phyloP scores from a whole-genome alignment of 768 basidiomycete genomes.

The Suillus subaureus region DNA sequence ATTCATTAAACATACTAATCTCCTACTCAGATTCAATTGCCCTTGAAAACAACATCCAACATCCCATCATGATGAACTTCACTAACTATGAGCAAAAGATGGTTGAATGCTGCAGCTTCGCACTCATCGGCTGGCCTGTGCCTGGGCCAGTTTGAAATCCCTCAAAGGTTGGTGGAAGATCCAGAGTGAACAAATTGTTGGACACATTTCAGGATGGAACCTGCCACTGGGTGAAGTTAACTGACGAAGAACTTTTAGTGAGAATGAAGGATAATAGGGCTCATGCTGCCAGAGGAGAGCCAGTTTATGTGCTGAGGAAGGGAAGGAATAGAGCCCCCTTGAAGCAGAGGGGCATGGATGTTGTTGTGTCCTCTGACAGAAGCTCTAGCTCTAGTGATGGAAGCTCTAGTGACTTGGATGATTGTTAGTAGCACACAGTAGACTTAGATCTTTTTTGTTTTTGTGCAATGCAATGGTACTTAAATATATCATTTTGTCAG shows the following conservation, averaged over 20 bases:
- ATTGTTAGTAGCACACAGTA: too few species aligned
- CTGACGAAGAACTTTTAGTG: background rate
- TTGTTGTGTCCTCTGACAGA: background rate
- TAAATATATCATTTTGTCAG: too few species aligned
- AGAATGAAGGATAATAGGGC: background rate
- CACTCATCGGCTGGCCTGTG: background rate
- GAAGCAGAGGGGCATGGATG: background rate
- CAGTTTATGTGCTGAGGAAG: background rate
- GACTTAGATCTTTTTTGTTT: too few species aligned
- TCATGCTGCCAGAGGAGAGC: background rate
- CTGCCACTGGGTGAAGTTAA: background rate
- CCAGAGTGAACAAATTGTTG: background rate
- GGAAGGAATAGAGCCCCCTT: background rate
- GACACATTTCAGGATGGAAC: background rate
- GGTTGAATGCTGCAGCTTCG: background rate
- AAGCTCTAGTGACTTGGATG: too few species aligned
- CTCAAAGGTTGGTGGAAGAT: background rate
- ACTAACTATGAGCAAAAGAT: background rate
- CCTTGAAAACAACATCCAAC: background rate
- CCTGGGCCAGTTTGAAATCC: conserved; percentile 1
- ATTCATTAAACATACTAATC: too few species aligned
- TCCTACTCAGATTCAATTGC: background rate
- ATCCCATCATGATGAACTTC: background rate
- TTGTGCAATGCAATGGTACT: too few species aligned
- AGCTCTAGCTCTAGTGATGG: background rate